These are phyloP conservation scores for Xylariales sp. DNA, from an alignment of 2,329 filamentous ascomycete species.

Conservation along the genomic window DNA sequence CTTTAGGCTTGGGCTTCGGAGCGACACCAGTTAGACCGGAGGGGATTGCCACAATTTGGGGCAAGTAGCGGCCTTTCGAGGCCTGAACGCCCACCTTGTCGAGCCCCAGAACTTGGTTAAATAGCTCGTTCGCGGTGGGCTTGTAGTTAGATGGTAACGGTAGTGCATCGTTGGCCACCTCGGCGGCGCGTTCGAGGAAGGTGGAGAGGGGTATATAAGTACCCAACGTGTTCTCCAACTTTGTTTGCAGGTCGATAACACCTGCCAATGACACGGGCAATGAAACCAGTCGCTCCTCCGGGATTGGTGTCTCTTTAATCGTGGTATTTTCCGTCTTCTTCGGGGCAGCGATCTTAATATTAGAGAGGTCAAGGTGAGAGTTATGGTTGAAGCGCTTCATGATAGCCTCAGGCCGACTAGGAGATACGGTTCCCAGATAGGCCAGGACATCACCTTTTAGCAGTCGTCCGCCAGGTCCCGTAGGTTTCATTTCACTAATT, in stretches of 20 bases:
- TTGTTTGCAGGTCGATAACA: slow-evolving; percentile 83
- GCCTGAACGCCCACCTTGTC: slow-evolving; percentile 62
- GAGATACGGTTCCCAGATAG: slow-evolving; percentile 82
- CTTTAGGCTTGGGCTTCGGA: slow-evolving; percentile 59
- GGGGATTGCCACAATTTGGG: slow-evolving; percentile 74
- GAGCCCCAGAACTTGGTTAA: slow-evolving; percentile 86
- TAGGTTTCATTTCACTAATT: slow-evolving; percentile 83
- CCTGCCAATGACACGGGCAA: slow-evolving; percentile 82
- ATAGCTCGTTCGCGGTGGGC: slow-evolving; percentile 83
- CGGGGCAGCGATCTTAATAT: slow-evolving; percentile 81
- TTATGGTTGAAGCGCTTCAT: slow-evolving; percentile 79
- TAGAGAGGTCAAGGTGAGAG: slow-evolving; percentile 89
- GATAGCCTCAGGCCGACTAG: slow-evolving; percentile 76
- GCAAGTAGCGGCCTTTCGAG: slow-evolving; percentile 73
- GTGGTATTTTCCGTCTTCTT: slow-evolving; percentile 51
- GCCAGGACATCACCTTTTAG: slow-evolving; percentile 96
- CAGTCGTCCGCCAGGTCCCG: slow-evolving; percentile 86
- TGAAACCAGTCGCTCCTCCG: slow-evolving; percentile 69
- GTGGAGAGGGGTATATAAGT: slow-evolving; percentile 85
- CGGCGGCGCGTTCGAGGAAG: slow-evolving; percentile 85
- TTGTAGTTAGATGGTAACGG: slow-evolving; percentile 73
- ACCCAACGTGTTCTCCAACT: slow-evolving; percentile 80
- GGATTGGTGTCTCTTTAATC: slow-evolving; percentile 56
- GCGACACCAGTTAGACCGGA: slow-evolving; percentile 52
- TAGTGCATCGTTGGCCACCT: slow-evolving; percentile 88